These are phyloP conservation scores for Sanghuangporus sanghuang DNA, from an alignment of 1,284 basidiomycete species.

Conservation along the genomic window DNA sequence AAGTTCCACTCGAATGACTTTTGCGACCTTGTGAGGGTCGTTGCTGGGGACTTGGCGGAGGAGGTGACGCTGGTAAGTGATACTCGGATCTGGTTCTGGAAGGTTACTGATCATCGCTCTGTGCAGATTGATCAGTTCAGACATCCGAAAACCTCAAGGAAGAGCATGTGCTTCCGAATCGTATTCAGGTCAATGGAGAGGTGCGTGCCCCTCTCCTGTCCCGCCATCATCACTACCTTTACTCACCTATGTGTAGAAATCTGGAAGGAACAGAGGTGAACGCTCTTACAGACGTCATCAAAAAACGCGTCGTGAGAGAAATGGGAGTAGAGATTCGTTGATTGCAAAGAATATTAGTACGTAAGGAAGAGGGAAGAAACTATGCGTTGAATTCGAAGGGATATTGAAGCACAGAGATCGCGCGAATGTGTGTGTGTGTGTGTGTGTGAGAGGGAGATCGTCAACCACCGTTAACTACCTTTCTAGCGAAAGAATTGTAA, in stretches of 20 bases:
- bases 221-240: not conserved
- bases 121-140: slow-evolving; percentile 85
- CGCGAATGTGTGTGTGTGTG: too few relatives aligned
- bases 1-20: slow-evolving; percentile 93
- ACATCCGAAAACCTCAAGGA: slow-evolving; percentile 83
- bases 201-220: slow-evolving; percentile 34
- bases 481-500: too few relatives aligned
- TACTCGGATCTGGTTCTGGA: not conserved
- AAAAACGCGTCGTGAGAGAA: slow-evolving; percentile 45
- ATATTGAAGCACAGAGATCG: not conserved
- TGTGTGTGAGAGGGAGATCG: too few relatives aligned
- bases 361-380: not conserved
- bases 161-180: slow-evolving; percentile 85
- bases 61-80: slow-evolving; percentile 75
- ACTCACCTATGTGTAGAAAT: slow-evolving; percentile 45
- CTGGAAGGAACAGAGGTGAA: slow-evolving; percentile 91
- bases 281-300: slow-evolving; percentile 59
- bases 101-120: not conserved
- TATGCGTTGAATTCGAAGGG: not conserved
- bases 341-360: slow-evolving; percentile 27
- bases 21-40: slow-evolving; percentile 90
- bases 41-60: slow-evolving; percentile 89
- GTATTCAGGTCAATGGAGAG: slow-evolving; percentile 98
- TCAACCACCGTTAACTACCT: too few relatives aligned
- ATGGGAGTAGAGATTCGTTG: slow-evolving; percentile 79